Evolutionary conservation across 2,329 filamentous ascomycete genomes (phyloP).

Genomic region (Pseudogymnoascus verrucosus): DNA sequence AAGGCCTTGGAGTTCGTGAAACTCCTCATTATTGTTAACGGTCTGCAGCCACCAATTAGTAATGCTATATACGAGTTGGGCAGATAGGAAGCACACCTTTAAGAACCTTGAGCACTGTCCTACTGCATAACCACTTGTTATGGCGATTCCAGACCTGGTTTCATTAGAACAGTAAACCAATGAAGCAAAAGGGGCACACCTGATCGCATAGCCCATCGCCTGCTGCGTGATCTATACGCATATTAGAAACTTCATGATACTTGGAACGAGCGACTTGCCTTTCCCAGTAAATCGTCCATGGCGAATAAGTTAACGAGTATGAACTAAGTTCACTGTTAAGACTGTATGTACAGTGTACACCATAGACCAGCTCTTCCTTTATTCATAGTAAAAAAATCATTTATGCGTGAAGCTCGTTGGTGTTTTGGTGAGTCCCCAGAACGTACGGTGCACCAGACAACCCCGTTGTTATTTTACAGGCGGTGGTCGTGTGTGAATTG

Average conservation of each 20-base stretch:
- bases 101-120: slow-evolving; percentile 71
- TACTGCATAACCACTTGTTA: slow-evolving; percentile 81
- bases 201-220: slow-evolving; percentile 74
- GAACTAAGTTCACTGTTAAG: background rate
- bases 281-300: slow-evolving; percentile 43
- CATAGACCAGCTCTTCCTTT: background rate
- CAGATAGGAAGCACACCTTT: slow-evolving; percentile 39
- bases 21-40: slow-evolving; percentile 61
- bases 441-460: slow-evolving; percentile 5
- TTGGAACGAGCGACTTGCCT: slow-evolving; percentile 34
- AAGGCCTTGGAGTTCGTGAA: slow-evolving; percentile 59
- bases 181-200: background rate
- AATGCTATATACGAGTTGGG: background rate
- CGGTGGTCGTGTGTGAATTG: background rate
- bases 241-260: slow-evolving; percentile 2
- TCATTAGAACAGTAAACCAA: background rate
- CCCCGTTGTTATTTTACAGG: slow-evolving; percentile 1
- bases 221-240: slow-evolving; percentile 47
- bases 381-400: slow-evolving; percentile 5
- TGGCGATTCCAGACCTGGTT: slow-evolving; percentile 63
- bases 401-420: background rate
- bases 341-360: background rate
- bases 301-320: background rate
- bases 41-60: slow-evolving; percentile 34
- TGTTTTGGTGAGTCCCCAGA: background rate